Evolutionary conservation across 805 yeast genomes (phyloP), one percentile per base, ranked within the genome.

Genomic region (Lipomyces starkeyi): DNA sequence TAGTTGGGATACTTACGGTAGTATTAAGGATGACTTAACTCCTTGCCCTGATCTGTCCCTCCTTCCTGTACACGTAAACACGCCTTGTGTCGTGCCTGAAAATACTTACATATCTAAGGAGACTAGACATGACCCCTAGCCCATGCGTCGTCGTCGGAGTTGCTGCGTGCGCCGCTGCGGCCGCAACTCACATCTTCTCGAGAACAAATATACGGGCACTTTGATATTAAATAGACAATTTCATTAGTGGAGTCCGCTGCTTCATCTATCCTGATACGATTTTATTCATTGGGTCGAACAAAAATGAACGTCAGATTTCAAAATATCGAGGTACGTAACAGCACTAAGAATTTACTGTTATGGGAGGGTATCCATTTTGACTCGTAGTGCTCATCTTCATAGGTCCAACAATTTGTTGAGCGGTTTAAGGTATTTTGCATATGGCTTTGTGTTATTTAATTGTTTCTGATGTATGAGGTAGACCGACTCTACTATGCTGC

Each of bases 351-450:
- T 37, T 37, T 13, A 37, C 14, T 4, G 2, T 14, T 11, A 27
- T 27, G 40, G 4, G 14, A 35, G 5, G 40, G 7, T 29, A 29
- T 29, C 32, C 32, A 29, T 43, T 43, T 37, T 59, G 63, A 59
- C 32, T 35, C 25, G 8, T 6, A 13, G n/a, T 55, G 37, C 20
- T 49, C 11, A n/a, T n/a, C 6, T 20, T 29, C 27, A 25, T 32
- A 68, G 71, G 70, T 68, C 32, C 71, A 68, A 57, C 67, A 69
- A 32, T 69, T 69, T 52, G 71, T 69, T 25, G 72, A 69, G 58
- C 68, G 72, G 53, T 69, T 69, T 55, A 69, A 67, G 63, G 71
- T 66, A 32, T 40, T 59, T 58, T 13, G n/a, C 13, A 13, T 7
- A 14, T 17, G 22, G 6, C 11, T 14, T 13, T 29, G 37, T 37